Evolutionary conservation across 2,329 filamentous ascomycete species (phyloP).

Genomic region (Chrysoporthe deuterocubensis): DNA sequence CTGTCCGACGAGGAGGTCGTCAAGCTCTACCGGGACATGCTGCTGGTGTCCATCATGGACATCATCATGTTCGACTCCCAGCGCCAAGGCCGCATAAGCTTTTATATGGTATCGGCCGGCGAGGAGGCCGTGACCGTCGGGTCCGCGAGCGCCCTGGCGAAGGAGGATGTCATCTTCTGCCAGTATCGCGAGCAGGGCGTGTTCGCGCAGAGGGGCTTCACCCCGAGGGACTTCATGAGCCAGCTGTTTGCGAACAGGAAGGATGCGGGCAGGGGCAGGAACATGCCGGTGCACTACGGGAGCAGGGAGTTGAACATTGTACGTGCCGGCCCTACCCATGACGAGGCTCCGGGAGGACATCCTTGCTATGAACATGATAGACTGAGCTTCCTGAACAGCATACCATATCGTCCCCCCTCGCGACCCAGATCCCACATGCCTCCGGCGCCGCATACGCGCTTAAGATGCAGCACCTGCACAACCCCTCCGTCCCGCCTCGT

Average conservation of each 20-base stretch:
- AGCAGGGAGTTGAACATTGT: constrained; percentile 83
- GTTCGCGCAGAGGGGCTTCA: constrained; percentile 87
- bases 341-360: background rate
- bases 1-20: constrained; percentile 66
- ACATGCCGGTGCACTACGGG: constrained; percentile 98
- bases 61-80: constrained; percentile 98
- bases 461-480: constrained; percentile 71
- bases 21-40: constrained; percentile 68
- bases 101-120: constrained; percentile 96
- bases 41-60: constrained; percentile 83
- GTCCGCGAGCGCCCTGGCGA: constrained; percentile 79
- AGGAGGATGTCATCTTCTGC: constrained; percentile 87
- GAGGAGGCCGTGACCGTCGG: constrained; percentile 95
- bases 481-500: constrained; percentile 62
- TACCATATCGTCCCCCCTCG: constrained; percentile 77
- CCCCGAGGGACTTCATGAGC: constrained; percentile 87
- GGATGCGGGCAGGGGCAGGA: constrained; percentile 80
- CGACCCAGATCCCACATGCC: constrained; percentile 80
- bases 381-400: constrained; percentile 51
- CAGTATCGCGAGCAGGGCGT: constrained; percentile 95
- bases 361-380: background rate
- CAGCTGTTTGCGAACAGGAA: constrained; percentile 88
- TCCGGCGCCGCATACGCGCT: constrained; percentile 78
- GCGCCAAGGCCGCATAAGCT: constrained; percentile 88
- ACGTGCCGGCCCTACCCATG: constrained; percentile 38